Base-by-base conservation (phyloP, 192 early-diverging fungal species). In the Lunasporangiospora selenospora region DNA sequence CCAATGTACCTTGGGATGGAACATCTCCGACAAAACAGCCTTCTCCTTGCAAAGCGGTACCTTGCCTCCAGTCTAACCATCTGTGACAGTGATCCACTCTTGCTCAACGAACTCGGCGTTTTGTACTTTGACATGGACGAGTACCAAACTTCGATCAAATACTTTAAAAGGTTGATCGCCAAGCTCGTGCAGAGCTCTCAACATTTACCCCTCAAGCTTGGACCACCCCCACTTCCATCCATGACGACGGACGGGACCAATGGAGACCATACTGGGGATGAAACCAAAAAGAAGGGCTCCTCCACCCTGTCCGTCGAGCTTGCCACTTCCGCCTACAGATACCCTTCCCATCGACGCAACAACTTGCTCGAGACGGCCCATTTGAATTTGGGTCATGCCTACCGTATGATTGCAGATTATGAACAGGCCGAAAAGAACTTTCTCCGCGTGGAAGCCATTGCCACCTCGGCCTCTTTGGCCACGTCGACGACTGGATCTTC, bases 1-100 rank as follows among this genome's bases (percentile, higher is more conserved):
- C 50, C 65, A 6, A 66, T 95, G 77, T 92, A 84, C 52, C 82
- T 93, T n/a, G 93, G 88, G 27, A 91, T 91, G 87, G 85, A 91
- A 53, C 85, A 95, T 48, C 61, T 89, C 40, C 62, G 83, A 44
- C 62, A 82, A 27, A 77, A 83, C 30, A 87, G 87, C 60, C 53
- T 81, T n/a, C 36, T 60, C 1, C 45, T 85, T 9, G 91, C 92
- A 0, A 62, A 83, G 45, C 81, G 89, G 13, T 93, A 87, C 51
- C 55, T 95, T 13, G 43, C 62, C 1, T 49, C 58, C 2, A 88
- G 88, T 30, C 58, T 65, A 18, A 41, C 38, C 8, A 79, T 87
- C 9, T 90, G 88, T 54, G 57, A 76, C 36, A 45, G 66, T 11
- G 93, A 93, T 76, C 88, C 93, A 0, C 53, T 86, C 26, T 33